A percentile compares a stretch with the other conserved stretches of the same genome.
Conservation (phyloP, 2,329 filamentous ascomycete genomes). For the Magnaporthiopsis rhizophila region DNA sequence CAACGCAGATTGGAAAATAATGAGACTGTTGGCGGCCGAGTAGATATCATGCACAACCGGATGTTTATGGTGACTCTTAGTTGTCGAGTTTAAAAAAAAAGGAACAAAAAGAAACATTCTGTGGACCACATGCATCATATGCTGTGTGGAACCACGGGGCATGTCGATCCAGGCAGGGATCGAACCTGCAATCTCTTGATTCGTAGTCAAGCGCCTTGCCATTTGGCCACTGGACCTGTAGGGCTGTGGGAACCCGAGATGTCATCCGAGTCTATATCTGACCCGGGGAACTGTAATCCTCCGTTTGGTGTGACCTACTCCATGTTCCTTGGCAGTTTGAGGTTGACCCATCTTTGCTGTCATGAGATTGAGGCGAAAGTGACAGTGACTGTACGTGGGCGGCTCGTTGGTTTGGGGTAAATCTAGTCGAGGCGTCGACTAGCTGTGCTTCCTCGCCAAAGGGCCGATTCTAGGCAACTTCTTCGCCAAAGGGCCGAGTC, state of each 20-base stretch:
- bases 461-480: no score
- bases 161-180: conserved; percentile 20
- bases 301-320: no score
- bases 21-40: no score
- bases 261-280: background rate
- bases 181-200: conserved; percentile 30
- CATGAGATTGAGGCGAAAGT: background rate
- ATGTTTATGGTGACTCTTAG: no score
- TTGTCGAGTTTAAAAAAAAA: background rate
- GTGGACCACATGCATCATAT: no score
- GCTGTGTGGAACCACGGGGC: background rate
- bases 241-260: background rate
- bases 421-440: no score
- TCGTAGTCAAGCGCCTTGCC: conserved; percentile 29
- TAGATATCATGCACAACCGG: no score
- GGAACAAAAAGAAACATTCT: background rate
- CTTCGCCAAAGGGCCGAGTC: no score
- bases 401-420: background rate
- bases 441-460: no score
- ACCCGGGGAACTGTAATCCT: no score
- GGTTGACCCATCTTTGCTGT: background rate
- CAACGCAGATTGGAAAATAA: no score
- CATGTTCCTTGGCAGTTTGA: background rate
- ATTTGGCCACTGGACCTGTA: conserved; percentile 19
- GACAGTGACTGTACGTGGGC: no score